Percentiles rank a stretch among this genome's conserved stretches.
phyloP scores from a whole-genome alignment of 2,329 filamentous ascomycete species.

The Penicillium oxalicum region DNA sequence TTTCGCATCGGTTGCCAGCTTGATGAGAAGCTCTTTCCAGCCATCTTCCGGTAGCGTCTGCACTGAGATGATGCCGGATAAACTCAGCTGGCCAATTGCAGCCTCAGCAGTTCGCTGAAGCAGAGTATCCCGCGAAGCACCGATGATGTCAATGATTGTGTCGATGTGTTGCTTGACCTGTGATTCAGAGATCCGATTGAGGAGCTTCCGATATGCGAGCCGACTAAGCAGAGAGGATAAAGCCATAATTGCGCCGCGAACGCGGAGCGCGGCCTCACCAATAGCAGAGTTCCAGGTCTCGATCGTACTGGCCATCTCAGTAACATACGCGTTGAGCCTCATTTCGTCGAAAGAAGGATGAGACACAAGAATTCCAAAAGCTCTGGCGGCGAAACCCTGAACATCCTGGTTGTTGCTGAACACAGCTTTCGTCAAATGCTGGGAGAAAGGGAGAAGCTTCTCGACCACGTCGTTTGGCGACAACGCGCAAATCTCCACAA shows the following conservation, averaged over 20 bases:
- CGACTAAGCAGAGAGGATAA: conserved; percentile 55
- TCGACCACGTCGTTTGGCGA: conserved; percentile 49
- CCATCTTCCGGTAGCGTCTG: conserved; percentile 23
- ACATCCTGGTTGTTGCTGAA: conserved; percentile 66
- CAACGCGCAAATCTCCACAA: conserved; percentile 52
- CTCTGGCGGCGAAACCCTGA: conserved; percentile 60
- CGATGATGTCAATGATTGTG: conserved; percentile 48
- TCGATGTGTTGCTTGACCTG: conserved; percentile 40
- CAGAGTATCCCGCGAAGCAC: conserved; percentile 49
- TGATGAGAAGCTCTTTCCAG: conserved; percentile 51
- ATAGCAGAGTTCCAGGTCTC: conserved; percentile 53
- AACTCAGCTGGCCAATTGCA: conserved; percentile 56
- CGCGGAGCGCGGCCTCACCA: conserved; percentile 53
- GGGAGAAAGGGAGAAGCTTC: conserved; percentile 45
- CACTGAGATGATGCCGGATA: conserved; percentile 49
- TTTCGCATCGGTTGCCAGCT: conserved; percentile 64
- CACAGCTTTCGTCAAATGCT: conserved; percentile 54
- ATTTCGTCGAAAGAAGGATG: conserved; percentile 46
- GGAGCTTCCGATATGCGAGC: conserved; percentile 45
- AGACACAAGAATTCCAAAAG: conserved; percentile 70
- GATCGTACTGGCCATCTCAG: conserved; percentile 44
- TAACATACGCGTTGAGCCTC: conserved; percentile 41
- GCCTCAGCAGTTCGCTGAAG: conserved; percentile 54
- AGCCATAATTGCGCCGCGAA: conserved; percentile 56
- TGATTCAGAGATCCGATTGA: conserved; percentile 28